Percentiles rank a stretch among this genome's conserved stretches.
phyloP scores from a whole-genome alignment of 2,329 filamentous ascomycete genomes.

The Alternaria atra region DNA sequence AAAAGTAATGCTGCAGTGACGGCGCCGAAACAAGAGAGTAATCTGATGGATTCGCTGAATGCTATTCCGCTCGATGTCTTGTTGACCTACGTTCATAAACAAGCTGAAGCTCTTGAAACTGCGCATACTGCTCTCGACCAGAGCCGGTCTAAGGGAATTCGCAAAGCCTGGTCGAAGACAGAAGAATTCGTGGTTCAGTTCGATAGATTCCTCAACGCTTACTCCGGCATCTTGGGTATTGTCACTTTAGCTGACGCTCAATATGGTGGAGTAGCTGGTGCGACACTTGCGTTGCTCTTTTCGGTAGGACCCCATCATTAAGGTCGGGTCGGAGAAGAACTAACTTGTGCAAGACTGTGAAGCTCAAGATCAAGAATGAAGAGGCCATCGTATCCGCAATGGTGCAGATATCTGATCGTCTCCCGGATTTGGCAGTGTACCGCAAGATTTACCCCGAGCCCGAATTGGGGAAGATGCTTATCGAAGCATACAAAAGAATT shows the following conservation, averaged over 20 bases:
- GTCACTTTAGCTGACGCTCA: background rate
- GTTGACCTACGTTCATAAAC: background rate
- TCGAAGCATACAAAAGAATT: constrained; percentile 14
- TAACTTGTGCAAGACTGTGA: constrained; percentile 6
- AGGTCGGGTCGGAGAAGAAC: no score
- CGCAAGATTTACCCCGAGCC: constrained; percentile 14
- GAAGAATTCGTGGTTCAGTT: background rate
- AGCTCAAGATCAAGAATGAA: constrained; percentile 16
- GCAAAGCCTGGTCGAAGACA: background rate
- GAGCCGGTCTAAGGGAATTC: background rate
- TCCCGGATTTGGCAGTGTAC: constrained; percentile 14
- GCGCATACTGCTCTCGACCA: background rate
- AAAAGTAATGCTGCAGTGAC: no score
- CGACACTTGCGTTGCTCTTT: background rate
- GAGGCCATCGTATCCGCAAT: constrained; percentile 10
- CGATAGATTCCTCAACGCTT: background rate
- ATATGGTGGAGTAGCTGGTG: background rate
- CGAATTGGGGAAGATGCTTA: constrained; percentile 4
- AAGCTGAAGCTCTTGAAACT: background rate
- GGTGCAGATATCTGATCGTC: constrained; percentile 12
- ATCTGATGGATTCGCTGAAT: no score
- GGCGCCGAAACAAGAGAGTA: no score
- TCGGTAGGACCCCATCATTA: background rate
- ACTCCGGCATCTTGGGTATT: background rate
- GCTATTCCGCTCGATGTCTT: no score